Evolutionary conservation across 2,329 filamentous ascomycete species (phyloP).

Genomic region (Chaetoscypha palmicola): DNA sequence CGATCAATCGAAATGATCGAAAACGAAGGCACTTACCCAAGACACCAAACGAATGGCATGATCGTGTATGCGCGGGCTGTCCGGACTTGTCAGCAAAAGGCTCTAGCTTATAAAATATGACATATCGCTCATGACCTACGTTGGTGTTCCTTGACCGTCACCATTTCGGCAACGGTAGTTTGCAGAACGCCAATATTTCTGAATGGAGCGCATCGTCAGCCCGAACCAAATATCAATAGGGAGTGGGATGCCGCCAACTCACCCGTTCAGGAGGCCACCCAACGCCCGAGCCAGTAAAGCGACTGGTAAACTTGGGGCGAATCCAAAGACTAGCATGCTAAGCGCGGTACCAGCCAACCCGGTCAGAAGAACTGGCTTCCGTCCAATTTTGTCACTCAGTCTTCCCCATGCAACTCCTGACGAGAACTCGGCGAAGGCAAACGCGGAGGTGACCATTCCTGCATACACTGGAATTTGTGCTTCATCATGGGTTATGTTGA

Average conservation of each 20-base stretch:
- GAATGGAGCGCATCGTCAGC: conserved; percentile 18
- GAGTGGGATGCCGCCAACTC: conserved; percentile 32
- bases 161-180: conserved; percentile 89
- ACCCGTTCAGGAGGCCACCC: conserved; percentile 89
- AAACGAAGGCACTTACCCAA: conserved; percentile 55
- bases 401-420: conserved; percentile 90
- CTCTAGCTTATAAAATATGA: conserved; percentile 27
- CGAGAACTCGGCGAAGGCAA: conserved; percentile 91
- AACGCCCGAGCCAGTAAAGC: conserved; percentile 83
- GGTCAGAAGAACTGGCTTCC: conserved; percentile 84
- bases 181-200: conserved; percentile 93
- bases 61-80: conserved; percentile 87
- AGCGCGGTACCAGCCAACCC: conserved; percentile 87
- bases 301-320: conserved; percentile 72
- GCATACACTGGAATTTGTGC: conserved; percentile 84
- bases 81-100: conserved; percentile 23
- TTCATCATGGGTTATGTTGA: conserved; percentile 72
- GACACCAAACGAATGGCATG: conserved; percentile 97
- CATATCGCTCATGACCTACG: conserved; percentile 49
- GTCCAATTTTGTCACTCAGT: conserved; percentile 82
- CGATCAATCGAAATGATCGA: not conserved
- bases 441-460: conserved; percentile 92
- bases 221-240: conserved; percentile 1
- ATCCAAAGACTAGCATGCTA: conserved; percentile 89
- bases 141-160: conserved; percentile 89